Percentiles rank a stretch among this genome's conserved stretches.
Evolutionary conservation across 2,329 filamentous ascomycete genomes (phyloP).

Genomic region (Aspergillus fructus): DNA sequence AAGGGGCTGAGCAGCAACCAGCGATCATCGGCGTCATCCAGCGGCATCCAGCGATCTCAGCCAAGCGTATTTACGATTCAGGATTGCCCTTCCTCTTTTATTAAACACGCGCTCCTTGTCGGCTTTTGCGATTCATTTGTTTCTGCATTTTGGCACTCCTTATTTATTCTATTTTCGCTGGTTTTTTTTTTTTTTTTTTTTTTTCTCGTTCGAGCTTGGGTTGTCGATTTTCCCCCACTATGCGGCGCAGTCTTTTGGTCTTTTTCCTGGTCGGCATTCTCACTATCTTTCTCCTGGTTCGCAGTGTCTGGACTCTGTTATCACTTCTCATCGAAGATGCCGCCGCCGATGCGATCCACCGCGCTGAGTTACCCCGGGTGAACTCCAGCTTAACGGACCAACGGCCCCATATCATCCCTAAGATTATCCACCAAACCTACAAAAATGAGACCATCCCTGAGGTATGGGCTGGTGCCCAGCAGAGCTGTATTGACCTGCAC

Average conservation of each 20-base stretch:
- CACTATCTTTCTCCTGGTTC: conserved; percentile 63
- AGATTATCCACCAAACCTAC: conserved; percentile 77
- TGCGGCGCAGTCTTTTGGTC: conserved; percentile 61
- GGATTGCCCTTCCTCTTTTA: neutral
- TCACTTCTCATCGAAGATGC: conserved; percentile 68
- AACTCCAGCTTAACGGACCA: conserved; percentile 56
- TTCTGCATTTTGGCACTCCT: neutral
- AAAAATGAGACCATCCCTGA: conserved; percentile 67
- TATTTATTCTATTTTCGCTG: neutral
- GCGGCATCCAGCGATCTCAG: neutral
- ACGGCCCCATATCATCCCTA: conserved; percentile 64
- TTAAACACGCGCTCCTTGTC: neutral
- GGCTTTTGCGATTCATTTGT: neutral
- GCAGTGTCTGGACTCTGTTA: conserved; percentile 69
- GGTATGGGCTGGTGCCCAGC: conserved; percentile 64
- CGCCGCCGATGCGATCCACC: conserved; percentile 64
- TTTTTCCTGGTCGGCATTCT: conserved; percentile 65
- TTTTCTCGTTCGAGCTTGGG: neutral
- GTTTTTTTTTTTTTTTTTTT: neutral
- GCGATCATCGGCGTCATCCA: neutral
- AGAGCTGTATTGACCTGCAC: conserved; percentile 66
- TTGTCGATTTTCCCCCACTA: conserved; percentile 35
- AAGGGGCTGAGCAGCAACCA: neutral
- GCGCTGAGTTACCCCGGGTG: conserved; percentile 65
- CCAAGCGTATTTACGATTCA: neutral